Conservation (phyloP, 371 early-diverging fungal species). For the Mortierella sp. region DNA sequence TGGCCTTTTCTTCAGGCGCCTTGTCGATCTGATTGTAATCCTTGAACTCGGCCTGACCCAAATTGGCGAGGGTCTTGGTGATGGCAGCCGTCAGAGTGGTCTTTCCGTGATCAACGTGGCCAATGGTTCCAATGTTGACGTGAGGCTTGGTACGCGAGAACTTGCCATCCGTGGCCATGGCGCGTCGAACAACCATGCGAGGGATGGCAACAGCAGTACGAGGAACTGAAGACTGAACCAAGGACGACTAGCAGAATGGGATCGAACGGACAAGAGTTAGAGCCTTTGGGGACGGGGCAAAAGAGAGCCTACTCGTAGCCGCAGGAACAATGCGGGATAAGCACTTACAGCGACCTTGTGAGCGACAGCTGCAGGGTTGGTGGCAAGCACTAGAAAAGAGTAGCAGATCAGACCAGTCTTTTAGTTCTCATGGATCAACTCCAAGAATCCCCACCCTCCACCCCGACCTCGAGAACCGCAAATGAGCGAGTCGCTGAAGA, state of each 20-base stretch:
- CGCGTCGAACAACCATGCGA: slow-evolving; percentile 48
- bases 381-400: slow-evolving; percentile 37
- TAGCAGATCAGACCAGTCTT: slow-evolving; percentile 6
- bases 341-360: slow-evolving; percentile 51
- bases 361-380: slow-evolving; percentile 45
- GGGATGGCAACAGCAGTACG: slow-evolving; percentile 45
- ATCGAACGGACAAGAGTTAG: too few relatives aligned
- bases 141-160: slow-evolving; percentile 92
- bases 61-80: slow-evolving; percentile 90
- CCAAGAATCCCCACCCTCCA: too few relatives aligned
- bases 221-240: slow-evolving; percentile 25
- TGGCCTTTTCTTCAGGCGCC: slow-evolving; percentile 97
- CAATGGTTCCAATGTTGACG: slow-evolving; percentile 99
- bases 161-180: slow-evolving; percentile 57
- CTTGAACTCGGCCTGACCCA: slow-evolving; percentile 87
- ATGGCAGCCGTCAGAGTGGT: slow-evolving; percentile 99
- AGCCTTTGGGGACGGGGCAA: too few relatives aligned
- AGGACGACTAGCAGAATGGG: slow-evolving; percentile 24
- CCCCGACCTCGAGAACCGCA: too few relatives aligned
- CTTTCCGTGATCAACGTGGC: slow-evolving; percentile 99
- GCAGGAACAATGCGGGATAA: too few relatives aligned
- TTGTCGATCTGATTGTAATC: slow-evolving; percentile 97
- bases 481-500: too few relatives aligned
- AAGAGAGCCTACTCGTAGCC: too few relatives aligned
- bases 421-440: neutral